Base-by-base conservation (phyloP, 2,329 filamentous ascomycete species). In the Fusarium incarnatum region DNA sequence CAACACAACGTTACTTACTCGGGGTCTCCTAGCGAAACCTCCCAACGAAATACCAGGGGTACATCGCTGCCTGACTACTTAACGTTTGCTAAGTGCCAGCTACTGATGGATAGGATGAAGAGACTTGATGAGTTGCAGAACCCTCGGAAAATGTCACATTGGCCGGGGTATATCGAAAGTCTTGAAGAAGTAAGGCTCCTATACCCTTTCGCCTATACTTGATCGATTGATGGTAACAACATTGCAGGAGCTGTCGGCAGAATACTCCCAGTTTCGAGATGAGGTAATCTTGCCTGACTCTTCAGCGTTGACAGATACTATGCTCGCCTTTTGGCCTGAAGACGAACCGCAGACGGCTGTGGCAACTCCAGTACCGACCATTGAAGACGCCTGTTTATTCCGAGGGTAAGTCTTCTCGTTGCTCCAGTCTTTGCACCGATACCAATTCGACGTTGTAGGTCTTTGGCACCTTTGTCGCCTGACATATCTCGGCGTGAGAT, bases 201-300 rank as follows among this genome's bases (percentile, higher is more conserved):
- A 18, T 0, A 25, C 23, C 8, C 2, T 8, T 5, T 25, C 3
- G 16, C 25, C 15, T 9, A n/a, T 11, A 3, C 10, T 12, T 6
- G 42, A n/a, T 18, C 4, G 23, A 18, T 4, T 25, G 16, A 45
- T 18, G 22, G 15, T 45, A 25, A 18, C 1, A 4, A 12, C 4
- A 18, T 25, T 25, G 20, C 6, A 45, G 42, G 16, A 45, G 6
- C 0, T 45, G 16, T 45, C 42, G 2, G 42, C 18, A 12, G 16
- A 13, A 45, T 45, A 45, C 42, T 27, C 16, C 42, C 22, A 2
- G 15, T 1, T 45, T 5, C 16, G 12, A 3, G 25, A 3, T 12
- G 4, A 5, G 11, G 8, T 45, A 7, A 18, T 25, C 22, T 4
- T 4, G 11, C 42, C 42, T 45, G 42, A 6, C 22, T 11, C 23